Percentiles rank a stretch among this genome's conserved stretches.
Evolutionary conservation across 1,284 basidiomycete species (phyloP).

Genomic region (Ganoderma resinaceum): DNA sequence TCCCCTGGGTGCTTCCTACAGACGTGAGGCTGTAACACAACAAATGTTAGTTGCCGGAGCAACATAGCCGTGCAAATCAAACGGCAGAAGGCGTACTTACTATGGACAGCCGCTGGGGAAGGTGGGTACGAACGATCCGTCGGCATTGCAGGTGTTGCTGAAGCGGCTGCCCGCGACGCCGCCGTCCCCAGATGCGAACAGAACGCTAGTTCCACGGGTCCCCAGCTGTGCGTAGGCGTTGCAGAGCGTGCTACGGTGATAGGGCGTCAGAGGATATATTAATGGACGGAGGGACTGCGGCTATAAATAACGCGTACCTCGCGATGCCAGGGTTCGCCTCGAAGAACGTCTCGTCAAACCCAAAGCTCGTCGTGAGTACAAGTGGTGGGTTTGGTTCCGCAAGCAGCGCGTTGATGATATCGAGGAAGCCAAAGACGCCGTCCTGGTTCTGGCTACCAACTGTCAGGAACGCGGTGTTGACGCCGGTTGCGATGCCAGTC

Average conservation of each 20-base stretch:
- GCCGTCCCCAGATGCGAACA: conserved; percentile 70
- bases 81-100: conserved; percentile 42
- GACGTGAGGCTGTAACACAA: conserved; percentile 60
- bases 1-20: conserved; percentile 58
- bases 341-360: conserved; percentile 53
- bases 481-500: conserved; percentile 62
- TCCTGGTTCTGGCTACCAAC: conserved; percentile 26
- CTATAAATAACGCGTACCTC: conserved; percentile 49
- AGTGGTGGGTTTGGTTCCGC: conserved; percentile 38
- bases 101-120: conserved; percentile 68
- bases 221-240: conserved; percentile 66
- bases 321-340: conserved; percentile 49
- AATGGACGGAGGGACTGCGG: neutral
- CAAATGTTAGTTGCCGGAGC: neutral
- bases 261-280: neutral
- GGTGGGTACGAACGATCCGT: conserved; percentile 60
- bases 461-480: conserved; percentile 25
- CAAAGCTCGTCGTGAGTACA: conserved; percentile 50
- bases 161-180: conserved; percentile 70
- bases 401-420: conserved; percentile 41
- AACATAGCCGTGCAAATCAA: neutral
- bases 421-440: conserved; percentile 35
- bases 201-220: conserved; percentile 59
- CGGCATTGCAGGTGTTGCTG: conserved; percentile 45
- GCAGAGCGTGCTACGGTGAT: conserved; percentile 47